phyloP scores from a whole-genome alignment of 2,329 filamentous ascomycete genomes.

The Colletotrichum sojae region DNA sequence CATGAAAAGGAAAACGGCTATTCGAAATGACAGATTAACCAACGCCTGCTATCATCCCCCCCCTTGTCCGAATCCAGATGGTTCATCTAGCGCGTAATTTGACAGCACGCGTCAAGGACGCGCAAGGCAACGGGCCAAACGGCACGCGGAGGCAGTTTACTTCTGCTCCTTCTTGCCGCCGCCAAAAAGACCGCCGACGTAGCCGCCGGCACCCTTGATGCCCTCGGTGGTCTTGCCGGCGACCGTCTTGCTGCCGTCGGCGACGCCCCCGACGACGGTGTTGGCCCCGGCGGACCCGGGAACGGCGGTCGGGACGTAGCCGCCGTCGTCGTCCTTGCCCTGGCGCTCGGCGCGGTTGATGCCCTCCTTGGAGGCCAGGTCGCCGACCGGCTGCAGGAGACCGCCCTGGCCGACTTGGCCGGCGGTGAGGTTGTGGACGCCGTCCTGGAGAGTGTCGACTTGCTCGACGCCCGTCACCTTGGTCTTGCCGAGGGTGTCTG shows the following conservation, averaged over 20 bases:
- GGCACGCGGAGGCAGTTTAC: constrained; percentile 1
- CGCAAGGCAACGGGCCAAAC: background rate
- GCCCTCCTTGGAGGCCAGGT: constrained; percentile 74
- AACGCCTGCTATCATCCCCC: constrained; percentile 19
- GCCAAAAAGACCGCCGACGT: constrained; percentile 53
- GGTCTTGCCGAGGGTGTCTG: constrained; percentile 77
- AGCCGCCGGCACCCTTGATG: constrained; percentile 48
- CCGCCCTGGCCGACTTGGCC: constrained; percentile 79
- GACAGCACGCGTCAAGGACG: background rate
- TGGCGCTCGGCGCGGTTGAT: constrained; percentile 75
- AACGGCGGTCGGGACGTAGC: constrained; percentile 55
- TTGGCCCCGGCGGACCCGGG: constrained; percentile 48
- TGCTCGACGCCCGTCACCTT: constrained; percentile 78
- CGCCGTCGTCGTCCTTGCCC: constrained; percentile 73
- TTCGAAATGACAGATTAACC: background rate
- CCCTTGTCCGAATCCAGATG: background rate
- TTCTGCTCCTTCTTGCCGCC: constrained; percentile 46
- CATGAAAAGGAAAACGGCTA: background rate
- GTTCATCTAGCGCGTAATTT: no score
- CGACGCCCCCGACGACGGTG: constrained; percentile 46
- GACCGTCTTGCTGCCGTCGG: constrained; percentile 51
- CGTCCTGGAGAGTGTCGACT: constrained; percentile 78
- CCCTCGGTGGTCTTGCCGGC: constrained; percentile 46
- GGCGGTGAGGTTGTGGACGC: constrained; percentile 72
- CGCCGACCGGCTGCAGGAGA: constrained; percentile 74